These are phyloP conservation scores for Thecaphora frezii DNA, from an alignment of 1,284 basidiomycete genomes.

Conservation along the genomic window DNA sequence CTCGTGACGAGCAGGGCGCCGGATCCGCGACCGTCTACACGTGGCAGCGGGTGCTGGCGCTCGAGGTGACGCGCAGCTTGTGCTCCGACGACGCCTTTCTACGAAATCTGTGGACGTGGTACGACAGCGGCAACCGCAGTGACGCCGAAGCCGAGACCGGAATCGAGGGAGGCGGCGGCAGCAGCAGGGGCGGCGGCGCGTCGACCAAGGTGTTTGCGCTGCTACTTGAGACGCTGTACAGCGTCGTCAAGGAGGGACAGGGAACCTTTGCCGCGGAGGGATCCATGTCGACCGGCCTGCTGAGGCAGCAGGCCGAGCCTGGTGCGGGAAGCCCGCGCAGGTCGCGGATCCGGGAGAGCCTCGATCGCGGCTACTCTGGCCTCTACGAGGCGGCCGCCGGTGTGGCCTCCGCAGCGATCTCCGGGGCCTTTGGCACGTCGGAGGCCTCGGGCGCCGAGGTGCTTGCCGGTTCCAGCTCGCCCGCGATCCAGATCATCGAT, in stretches of 20 bases:
- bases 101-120: conserved; percentile 52
- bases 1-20: conserved; percentile 12
- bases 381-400: conserved; percentile 53
- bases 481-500: conserved; percentile 51
- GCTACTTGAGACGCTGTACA: conserved; percentile 38
- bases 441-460: conserved; percentile 27
- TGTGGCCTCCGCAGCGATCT: conserved; percentile 44
- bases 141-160: not conserved
- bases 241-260: conserved; percentile 24
- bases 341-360: conserved; percentile 19
- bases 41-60: conserved; percentile 54
- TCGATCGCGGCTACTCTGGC: conserved; percentile 36
- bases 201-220: conserved; percentile 39
- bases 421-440: conserved; percentile 19
- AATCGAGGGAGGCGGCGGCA: not conserved
- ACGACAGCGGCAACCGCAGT: conserved; percentile 20
- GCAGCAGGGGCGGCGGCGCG: not conserved
- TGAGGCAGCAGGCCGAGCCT: not conserved
- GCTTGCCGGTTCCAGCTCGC: conserved; percentile 36
- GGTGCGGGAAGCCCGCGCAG: conserved; percentile 16
- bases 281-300: conserved; percentile 13
- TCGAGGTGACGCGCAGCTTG: conserved; percentile 51
- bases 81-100: conserved; percentile 49
- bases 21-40: conserved; percentile 2
- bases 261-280: conserved; percentile 20